These are phyloP conservation scores for Cupressus sempervirens DNA, from an alignment of 75 land plant genomes.

Conservation along the genomic window DNA sequence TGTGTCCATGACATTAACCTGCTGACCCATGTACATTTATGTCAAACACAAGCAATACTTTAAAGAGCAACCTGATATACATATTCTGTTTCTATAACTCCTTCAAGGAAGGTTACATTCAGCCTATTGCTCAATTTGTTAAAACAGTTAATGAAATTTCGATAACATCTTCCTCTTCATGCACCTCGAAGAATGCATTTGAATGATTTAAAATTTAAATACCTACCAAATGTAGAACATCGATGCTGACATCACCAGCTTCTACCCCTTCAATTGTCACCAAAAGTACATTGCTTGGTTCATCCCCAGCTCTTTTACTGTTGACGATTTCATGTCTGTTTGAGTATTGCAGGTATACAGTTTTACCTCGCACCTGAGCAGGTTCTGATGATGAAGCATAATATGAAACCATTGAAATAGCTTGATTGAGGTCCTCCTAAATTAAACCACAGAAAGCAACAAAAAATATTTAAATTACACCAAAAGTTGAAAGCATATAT, in stretches of 20 bases:
- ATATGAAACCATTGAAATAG: slow-evolving; percentile 91
- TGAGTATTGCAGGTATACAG: slow-evolving; percentile 90
- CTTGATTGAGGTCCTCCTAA: slow-evolving; percentile 86
- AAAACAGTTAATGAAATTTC: background rate
- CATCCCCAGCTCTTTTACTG: slow-evolving; percentile 81
- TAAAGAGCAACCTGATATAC: background rate
- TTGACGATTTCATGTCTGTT: slow-evolving; percentile 91
- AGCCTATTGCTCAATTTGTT: background rate
- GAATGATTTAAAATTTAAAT: background rate
- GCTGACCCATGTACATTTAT: slow-evolving; percentile 76
- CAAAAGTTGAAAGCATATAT: no score
- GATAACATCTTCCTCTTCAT: background rate
- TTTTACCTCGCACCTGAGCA: slow-evolving; percentile 87
- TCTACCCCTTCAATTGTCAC: slow-evolving; percentile 93
- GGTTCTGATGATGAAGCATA: slow-evolving; percentile 94
- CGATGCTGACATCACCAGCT: slow-evolving; percentile 93
- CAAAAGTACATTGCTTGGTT: slow-evolving; percentile 84
- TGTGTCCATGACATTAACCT: slow-evolving; percentile 80
- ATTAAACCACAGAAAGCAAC: background rate
- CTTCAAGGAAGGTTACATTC: background rate
- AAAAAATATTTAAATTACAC: background rate
- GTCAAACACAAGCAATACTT: slow-evolving; percentile 51
- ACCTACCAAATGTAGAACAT: slow-evolving; percentile 90
- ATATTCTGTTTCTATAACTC: background rate
- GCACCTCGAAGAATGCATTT: background rate